Base-by-base conservation (phyloP, 306 rosid species). In the Quercus gilva region DNA sequence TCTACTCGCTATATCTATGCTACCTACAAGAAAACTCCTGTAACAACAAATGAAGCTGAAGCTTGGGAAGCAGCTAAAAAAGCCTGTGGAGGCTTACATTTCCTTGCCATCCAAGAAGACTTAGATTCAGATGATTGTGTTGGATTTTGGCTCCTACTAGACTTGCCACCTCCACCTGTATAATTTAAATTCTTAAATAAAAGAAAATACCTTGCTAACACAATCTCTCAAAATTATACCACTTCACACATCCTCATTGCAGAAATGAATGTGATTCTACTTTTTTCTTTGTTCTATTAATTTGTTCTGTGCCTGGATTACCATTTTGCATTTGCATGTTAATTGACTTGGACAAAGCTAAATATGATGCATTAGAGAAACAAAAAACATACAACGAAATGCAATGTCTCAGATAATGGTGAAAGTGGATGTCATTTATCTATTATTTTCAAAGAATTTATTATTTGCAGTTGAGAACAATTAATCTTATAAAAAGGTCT, bases 51-150 rank as follows among this genome's bases (percentile, higher is more conserved):
- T 23, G 99, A 95, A 87, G 94, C 98, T 15, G 97, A 93, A 82
- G 98, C 97, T 11, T 95, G 99, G 98, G 99, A 95, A 87, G 94
- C 91, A 69, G 96, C 99, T 45, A 95, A 93, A 90, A 93, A 93
- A 83, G 88, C 89, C 79, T 84, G 87, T 28, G 96, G 98, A 59
- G 99, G 99, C 37, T 87, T 95, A 81, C 99, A 95, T 86, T 95
- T 95, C 88, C 99, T 95, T 68, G 99, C 99, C 82, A 87, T 95
- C 80, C 98, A 95, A 72, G 91, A 88, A 33, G 90, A 91, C 84
- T 89, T 92, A 63, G 92, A 93, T 52, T 90, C 97, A 7, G 97
- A 95, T 85, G 90, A 90, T 33, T 91, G 97, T 82, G 84, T 83
- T 86, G 99, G 99, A 71, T 91, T 91, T 83, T 92, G 95, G 97